Evolutionary conservation across 306 rosid genomes (phyloP).

Genomic region (Quercus aquifolioides): DNA sequence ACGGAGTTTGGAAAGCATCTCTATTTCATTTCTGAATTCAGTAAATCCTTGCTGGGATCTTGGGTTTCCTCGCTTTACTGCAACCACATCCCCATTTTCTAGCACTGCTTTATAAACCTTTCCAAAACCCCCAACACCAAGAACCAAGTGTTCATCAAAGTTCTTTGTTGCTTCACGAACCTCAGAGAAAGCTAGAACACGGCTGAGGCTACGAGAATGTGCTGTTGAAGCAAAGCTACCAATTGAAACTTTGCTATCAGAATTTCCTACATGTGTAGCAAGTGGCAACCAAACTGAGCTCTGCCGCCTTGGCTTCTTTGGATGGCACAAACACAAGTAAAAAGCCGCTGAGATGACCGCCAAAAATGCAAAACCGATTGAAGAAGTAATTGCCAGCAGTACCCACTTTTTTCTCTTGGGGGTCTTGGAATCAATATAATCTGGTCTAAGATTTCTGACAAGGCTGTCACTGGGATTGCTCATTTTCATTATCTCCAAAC

Average conservation of each 20-base stretch:
- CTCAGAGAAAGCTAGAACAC: constrained; percentile 24
- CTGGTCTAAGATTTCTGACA: constrained; percentile 10
- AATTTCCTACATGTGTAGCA: constrained; percentile 19
- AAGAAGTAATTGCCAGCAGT: constrained; percentile 13
- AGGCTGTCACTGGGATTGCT: constrained; percentile 22
- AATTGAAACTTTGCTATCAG: constrained; percentile 31
- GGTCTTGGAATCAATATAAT: constrained; percentile 13
- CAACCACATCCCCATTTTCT: constrained; percentile 33
- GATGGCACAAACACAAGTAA: neutral
- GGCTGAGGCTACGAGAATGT: constrained; percentile 25
- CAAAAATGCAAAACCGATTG: constrained; percentile 19
- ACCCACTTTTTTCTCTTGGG: constrained; percentile 19
- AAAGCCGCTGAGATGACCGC: constrained; percentile 13
- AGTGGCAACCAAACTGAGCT: constrained; percentile 20
- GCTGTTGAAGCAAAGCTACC: constrained; percentile 31
- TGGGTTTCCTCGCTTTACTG: constrained; percentile 33
- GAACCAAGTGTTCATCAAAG: constrained; percentile 31
- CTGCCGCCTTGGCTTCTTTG: constrained; percentile 14
- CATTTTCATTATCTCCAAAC: constrained; percentile 41
- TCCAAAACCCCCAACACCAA: constrained; percentile 45
- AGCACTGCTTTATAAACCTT: constrained; percentile 35
- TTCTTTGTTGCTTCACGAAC: constrained; percentile 26
- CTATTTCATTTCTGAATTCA: constrained; percentile 39
- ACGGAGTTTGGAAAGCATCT: constrained; percentile 35
- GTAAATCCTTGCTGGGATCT: constrained; percentile 30